Conservation (phyloP, 2,329 filamentous ascomycete species). For the Cordyceps cateniannulata region DNA sequence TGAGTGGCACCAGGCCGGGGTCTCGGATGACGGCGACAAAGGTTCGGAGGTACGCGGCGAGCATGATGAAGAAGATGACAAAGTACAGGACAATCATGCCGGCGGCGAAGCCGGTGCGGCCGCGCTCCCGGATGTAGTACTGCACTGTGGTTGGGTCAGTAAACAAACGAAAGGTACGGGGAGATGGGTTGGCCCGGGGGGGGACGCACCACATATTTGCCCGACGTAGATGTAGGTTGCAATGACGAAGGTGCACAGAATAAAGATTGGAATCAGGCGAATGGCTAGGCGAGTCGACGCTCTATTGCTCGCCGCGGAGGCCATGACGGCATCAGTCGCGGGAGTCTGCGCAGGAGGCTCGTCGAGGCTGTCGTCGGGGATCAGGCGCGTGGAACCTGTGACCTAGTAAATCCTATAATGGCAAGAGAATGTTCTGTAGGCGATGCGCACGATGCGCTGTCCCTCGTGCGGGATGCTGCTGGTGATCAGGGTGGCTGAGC, state of each 20-base stretch:
- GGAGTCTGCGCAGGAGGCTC: background rate
- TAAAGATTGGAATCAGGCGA: constrained; percentile 62
- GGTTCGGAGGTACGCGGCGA: constrained; percentile 64
- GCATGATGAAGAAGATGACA: constrained; percentile 60
- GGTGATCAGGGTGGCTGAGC: background rate
- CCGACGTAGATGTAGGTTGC: constrained; percentile 65
- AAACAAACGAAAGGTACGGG: constrained; percentile 4
- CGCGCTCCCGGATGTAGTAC: constrained; percentile 54
- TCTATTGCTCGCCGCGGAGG: constrained; percentile 22
- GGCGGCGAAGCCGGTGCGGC: constrained; percentile 52
- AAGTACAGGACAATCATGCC: constrained; percentile 69
- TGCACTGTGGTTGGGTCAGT: constrained; percentile 46
- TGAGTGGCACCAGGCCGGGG: constrained; percentile 67
- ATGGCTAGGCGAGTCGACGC: constrained; percentile 28
- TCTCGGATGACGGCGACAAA: constrained; percentile 60
- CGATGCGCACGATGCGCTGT: background rate
- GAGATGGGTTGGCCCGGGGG: background rate
- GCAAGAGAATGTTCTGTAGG: background rate
- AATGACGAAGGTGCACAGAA: constrained; percentile 61
- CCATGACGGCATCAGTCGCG: constrained; percentile 26
- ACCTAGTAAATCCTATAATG: too few species aligned
- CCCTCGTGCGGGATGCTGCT: background rate
- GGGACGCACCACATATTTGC: constrained; percentile 56
- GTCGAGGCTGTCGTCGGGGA: background rate
- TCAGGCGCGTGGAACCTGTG: background rate